Base-by-base conservation (phyloP, 257 asterid genomes). In the Forsythia viridissima region DNA sequence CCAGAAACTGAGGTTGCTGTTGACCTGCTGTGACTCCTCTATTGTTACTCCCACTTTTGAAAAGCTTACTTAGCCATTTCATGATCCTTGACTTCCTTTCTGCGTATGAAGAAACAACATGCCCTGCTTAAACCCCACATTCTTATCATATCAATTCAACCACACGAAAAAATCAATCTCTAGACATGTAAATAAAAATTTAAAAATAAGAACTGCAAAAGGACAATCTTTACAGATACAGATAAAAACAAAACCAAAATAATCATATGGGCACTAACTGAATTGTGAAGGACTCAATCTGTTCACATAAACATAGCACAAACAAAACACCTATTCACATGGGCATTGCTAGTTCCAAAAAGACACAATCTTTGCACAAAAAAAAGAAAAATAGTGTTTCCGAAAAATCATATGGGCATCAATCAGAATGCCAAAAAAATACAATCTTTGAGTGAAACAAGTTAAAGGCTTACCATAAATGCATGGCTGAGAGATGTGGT, bases 31-130 rank as follows among this genome's bases (percentile, higher is more conserved):
- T 41, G 39, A 57, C 79, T 18, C 80, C 87, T 82, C 91, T 84
- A 76, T 80, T 81, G 41, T 81, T 79, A 52, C 89, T 79, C 79
- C 93, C 90, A 67, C 93, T 83, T 86, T 86, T 92, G 89, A 93
- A 96, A 70, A 96, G 67, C 91, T 86, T 93, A 76, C 92, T 82
- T 76, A 96, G 74, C 99, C 97, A 93, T 85, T 92, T 93, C 98
- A 91, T 91, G 79, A 92, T 87, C 71, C 96, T 73, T 11, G 98
- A 88, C 71, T 93, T 96, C 77, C 96, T 92, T 91, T 96, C 97
- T 89, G 97, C 83, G 81, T 86, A 40, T 37, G 91, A 87, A 86
- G 92, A 89, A 86, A 84, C 87, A 90, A 83, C 83, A 48, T 87
- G 87, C 77, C 98, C 94, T 89, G 96, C 86, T 90, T 87, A 83